Evolutionary conservation across 176 grass and related monocot genomes (phyloP).

Genomic region (Ampelocalamus luodianensis): DNA sequence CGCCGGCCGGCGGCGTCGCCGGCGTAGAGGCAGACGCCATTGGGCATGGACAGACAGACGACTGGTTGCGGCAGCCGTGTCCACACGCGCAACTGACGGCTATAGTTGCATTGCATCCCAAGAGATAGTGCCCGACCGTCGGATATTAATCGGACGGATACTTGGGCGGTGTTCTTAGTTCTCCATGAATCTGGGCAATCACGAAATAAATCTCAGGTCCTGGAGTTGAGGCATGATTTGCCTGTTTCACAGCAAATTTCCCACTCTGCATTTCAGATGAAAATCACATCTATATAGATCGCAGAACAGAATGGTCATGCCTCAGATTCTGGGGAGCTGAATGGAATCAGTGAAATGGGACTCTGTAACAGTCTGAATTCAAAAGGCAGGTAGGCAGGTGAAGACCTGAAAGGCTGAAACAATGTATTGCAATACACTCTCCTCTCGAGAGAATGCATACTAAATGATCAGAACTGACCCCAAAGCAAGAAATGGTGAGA

Average conservation of each 20-base stretch:
- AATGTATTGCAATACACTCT: conserved; percentile 39
- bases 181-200: not conserved
- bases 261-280: not conserved
- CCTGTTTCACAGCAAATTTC: not conserved
- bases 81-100: conserved; percentile 17
- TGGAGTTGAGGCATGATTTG: not conserved
- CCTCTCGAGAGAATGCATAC: too few species aligned
- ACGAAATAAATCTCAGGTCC: not conserved
- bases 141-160: conserved; percentile 14
- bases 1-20: not conserved
- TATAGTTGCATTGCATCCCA: not conserved
- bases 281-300: not conserved
- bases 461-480: too few species aligned
- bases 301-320: conserved; percentile 1
- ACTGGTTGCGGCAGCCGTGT: not conserved
- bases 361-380: conserved; percentile 8
- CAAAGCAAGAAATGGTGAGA: too few species aligned
- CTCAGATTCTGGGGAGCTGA: not conserved
- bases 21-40: conserved; percentile 10
- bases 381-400: not conserved
- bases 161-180: not conserved
- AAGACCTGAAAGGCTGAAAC: conserved; percentile 1
- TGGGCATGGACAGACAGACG: not conserved
- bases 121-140: not conserved
- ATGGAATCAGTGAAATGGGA: too few species aligned